Conservation (phyloP, 148 eudicot species). For the Vaccinium myrtillus region DNA sequence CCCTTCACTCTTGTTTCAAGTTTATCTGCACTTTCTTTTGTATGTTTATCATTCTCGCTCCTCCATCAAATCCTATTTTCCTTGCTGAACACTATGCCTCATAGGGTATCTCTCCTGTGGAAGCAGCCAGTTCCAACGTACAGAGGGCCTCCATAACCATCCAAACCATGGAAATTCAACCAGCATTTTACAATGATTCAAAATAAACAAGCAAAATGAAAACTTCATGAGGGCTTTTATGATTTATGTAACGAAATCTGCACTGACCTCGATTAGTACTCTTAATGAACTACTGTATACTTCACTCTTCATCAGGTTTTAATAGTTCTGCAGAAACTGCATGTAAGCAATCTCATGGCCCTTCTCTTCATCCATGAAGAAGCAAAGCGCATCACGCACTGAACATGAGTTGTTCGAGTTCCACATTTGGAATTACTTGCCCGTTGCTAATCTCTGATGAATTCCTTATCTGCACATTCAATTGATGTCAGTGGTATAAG, state of each 20-base stretch:
- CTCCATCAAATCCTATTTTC: constrained; percentile 38
- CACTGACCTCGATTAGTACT: constrained; percentile 41
- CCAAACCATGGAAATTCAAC: constrained; percentile 61
- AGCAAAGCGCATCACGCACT: constrained; percentile 19
- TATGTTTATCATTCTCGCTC: constrained; percentile 9
- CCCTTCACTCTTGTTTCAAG: constrained; percentile 45
- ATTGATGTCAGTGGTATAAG: not conserved
- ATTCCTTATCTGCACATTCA: too few relatives aligned
- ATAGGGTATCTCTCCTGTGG: constrained; percentile 66
- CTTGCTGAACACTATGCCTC: constrained; percentile 49
- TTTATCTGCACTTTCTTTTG: constrained; percentile 26
- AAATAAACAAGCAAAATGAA: not conserved
- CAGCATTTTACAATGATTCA: constrained; percentile 25
- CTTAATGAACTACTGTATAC: too few relatives aligned
- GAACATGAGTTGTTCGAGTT: constrained; percentile 15
- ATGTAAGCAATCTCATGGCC: constrained; percentile 18
- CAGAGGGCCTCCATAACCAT: constrained; percentile 75
- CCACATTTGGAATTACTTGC: not conserved
- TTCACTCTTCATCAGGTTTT: too few relatives aligned
- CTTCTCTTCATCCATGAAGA: constrained; percentile 22
- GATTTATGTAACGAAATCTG: not conserved
- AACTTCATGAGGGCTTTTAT: not conserved
- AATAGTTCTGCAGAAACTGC: too few relatives aligned
- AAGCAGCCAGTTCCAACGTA: constrained; percentile 86
- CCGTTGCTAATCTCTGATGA: not conserved